Base-by-base conservation (phyloP, 139 green algal genomes). In the Haematococcus lacustris region DNA sequence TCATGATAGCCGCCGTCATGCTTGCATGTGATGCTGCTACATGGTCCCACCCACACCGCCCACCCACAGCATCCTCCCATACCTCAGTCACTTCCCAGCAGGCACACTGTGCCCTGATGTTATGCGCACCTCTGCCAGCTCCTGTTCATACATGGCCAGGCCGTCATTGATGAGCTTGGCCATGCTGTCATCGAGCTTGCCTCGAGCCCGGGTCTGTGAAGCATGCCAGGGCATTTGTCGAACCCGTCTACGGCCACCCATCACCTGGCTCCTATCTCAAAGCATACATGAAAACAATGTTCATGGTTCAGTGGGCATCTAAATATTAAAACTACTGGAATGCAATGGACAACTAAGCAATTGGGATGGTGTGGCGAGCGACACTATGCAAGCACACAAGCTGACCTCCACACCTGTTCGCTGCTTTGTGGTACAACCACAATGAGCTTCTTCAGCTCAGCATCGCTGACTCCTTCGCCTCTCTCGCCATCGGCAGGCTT, bases 151-250 rank as follows among this genome's bases (percentile, higher is more conserved):
- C 30, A 88, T 76, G 40, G 87, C 84, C 65, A 97, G 87, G 0
- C 91, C 92, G 65, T 97, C 91, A 43, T 93, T 88, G 76, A 97
- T 96, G 23, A 93, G 84, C 30, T 73, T 71, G 53, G 70, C 71
- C 25, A 75, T 72, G 33, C 67, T 64, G 5, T 60, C 47, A 30
- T 80, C 80, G 38, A 81, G 40, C 47, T 75, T 73, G 35, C 43
- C 68, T 13, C 64, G 39, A 30, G 37, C 38, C 13, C 26, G 17
- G 9, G 53, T 64, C 53, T 64, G 53, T 30, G 53, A 35, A 76
- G 75, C 69, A 71, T 72, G 30, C 51, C 68, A n/a, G 38, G 17
- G 39, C 21, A 23, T 60, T 60, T n/a, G n/a, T 59, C 23, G 21
- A n/a, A 21, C 21, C 50, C 23, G 50, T 60, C 50, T 21, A 23